Evolutionary conservation across 1,284 basidiomycete species (phyloP).

Genomic region (Fomitopsis palustris): DNA sequence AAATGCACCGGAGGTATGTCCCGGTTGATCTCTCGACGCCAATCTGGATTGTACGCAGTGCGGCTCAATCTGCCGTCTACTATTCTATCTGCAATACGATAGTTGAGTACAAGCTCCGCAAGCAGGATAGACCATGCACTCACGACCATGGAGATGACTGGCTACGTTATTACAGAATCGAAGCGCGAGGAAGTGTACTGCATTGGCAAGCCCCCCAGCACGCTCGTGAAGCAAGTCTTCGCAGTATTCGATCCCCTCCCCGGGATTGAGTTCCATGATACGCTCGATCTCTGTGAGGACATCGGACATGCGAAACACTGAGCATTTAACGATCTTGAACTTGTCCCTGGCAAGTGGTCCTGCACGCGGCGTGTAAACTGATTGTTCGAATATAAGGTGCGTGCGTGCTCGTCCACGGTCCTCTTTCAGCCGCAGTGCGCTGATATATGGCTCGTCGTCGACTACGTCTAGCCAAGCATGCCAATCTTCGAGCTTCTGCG

Average conservation of each 20-base stretch:
- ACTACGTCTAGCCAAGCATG: constrained; percentile 10
- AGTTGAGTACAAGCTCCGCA: neutral
- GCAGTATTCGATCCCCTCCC: constrained; percentile 16
- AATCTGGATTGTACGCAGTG: constrained; percentile 10
- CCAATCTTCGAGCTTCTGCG: constrained; percentile 11
- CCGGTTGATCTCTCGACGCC: constrained; percentile 10
- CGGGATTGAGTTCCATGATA: constrained; percentile 12
- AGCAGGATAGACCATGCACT: neutral
- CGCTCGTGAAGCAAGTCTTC: constrained; percentile 10
- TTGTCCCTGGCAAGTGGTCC: constrained; percentile 14
- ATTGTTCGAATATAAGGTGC: constrained; percentile 20
- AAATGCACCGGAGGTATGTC: constrained; percentile 4
- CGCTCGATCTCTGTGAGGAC: constrained; percentile 17
- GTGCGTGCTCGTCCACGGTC: constrained; percentile 21
- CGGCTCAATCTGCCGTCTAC: neutral
- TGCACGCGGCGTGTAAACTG: constrained; percentile 19
- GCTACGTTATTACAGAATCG: constrained; percentile 9
- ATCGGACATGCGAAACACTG: constrained; percentile 20
- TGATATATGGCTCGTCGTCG: constrained; percentile 5
- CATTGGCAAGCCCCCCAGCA: neutral
- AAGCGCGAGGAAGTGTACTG: constrained; percentile 12
- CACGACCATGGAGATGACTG: constrained; percentile 11
- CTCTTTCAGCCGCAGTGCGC: constrained; percentile 21
- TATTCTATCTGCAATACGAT: constrained; percentile 3
- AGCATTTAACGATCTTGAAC: constrained; percentile 15